Conservation (phyloP, 2,329 filamentous ascomycete genomes). For the Escovopsis weberi region DNA sequence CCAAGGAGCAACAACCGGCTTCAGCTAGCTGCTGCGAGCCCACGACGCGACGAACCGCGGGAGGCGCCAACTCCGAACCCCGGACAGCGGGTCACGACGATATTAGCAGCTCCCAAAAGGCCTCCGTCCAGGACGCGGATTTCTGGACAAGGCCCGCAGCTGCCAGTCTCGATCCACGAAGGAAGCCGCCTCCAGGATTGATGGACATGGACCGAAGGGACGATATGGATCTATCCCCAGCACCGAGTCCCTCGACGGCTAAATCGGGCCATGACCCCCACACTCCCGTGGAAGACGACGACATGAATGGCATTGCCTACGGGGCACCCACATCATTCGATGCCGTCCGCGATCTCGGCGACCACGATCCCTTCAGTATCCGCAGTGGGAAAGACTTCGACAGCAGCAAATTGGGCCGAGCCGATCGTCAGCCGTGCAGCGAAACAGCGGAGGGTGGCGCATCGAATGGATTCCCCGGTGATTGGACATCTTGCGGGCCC, state of each 20-base stretch:
- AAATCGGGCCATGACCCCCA: conserved; percentile 5
- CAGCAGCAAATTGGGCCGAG: conserved; percentile 25
- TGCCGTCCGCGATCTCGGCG: conserved; percentile 30
- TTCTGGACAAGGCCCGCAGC: conserved; percentile 9
- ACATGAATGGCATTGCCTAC: conserved; percentile 30
- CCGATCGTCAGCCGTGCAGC: conserved; percentile 40
- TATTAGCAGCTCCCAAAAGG: conserved; percentile 9
- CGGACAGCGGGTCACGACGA: conserved; percentile 27
- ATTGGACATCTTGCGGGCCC: conserved; percentile 49
- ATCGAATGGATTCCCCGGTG: conserved; percentile 37
- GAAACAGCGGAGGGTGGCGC: conserved; percentile 47
- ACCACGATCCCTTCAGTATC: conserved; percentile 33
- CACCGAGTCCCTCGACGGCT: conserved; percentile 3
- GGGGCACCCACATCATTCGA: conserved; percentile 31
- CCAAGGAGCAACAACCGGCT: conserved; percentile 18
- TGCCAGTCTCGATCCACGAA: conserved; percentile 9
- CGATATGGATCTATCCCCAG: conserved; percentile 13
- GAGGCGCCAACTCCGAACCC: conserved; percentile 30
- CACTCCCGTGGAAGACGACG: conserved; percentile 22
- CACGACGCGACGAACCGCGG: conserved; percentile 19
- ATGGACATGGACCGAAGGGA: conserved; percentile 11
- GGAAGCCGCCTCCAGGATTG: conserved; percentile 11
- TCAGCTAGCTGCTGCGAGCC: conserved; percentile 20
- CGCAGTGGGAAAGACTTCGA: conserved; percentile 19
- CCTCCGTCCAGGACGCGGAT: conserved; percentile 7